These are phyloP conservation scores for Punctularia strigosozonata DNA, from an alignment of 768 basidiomycete species.

Conservation along the genomic window DNA sequence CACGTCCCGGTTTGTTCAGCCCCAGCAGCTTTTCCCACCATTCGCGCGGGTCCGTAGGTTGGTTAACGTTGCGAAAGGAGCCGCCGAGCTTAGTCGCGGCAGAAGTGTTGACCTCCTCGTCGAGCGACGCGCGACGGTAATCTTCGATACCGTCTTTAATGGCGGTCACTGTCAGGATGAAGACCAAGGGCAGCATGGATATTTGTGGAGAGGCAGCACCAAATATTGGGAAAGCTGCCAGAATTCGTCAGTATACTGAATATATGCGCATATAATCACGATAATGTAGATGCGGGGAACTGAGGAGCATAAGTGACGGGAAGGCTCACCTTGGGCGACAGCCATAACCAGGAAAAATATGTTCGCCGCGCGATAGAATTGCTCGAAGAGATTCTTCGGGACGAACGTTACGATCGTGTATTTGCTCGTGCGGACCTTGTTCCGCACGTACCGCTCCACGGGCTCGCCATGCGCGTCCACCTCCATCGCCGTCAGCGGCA, in stretches of 20 bases:
- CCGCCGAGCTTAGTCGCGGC: constrained; percentile 82
- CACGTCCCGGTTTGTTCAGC: constrained; percentile 56
- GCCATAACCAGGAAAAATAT: constrained; percentile 84
- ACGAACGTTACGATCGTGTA: constrained; percentile 87
- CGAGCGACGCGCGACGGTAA: constrained; percentile 76
- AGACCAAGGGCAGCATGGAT: constrained; percentile 74
- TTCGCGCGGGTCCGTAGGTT: constrained; percentile 60
- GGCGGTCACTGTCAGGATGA: constrained; percentile 81
- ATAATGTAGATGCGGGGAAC: neutral
- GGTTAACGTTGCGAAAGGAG: constrained; percentile 83
- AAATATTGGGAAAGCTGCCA: constrained; percentile 77
- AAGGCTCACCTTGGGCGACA: constrained; percentile 51
- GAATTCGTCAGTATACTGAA: constrained; percentile 5
- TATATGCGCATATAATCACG: neutral
- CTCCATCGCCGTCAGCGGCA: constrained; percentile 51
- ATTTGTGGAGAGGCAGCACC: constrained; percentile 77
- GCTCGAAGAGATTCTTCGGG: constrained; percentile 90
- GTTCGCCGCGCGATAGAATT: constrained; percentile 77
- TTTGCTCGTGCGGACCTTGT: constrained; percentile 92
- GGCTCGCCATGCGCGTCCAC: constrained; percentile 69
- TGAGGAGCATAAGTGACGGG: neutral
- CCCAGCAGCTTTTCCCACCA: constrained; percentile 70
- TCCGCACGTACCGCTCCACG: constrained; percentile 66
- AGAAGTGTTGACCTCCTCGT: constrained; percentile 92
- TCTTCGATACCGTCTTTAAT: constrained; percentile 97